A percentile compares a stretch with the other conserved stretches of the same genome.
phyloP scores from a whole-genome alignment of 257 asterid genomes.

The Lycium barbarum region DNA sequence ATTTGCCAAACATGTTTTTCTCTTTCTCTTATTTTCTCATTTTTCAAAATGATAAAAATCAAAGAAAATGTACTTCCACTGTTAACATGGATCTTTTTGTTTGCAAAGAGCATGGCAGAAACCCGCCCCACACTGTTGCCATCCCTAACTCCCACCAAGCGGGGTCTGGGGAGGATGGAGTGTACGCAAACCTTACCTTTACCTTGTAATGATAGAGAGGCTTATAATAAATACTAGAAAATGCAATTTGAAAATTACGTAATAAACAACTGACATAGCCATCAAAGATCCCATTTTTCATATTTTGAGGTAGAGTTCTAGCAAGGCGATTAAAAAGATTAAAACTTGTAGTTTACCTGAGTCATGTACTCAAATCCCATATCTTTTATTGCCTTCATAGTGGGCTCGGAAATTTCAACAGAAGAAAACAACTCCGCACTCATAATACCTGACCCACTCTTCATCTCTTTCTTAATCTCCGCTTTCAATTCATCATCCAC shows the following conservation, averaged over 20 bases:
- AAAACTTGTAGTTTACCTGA: conserved; percentile 58
- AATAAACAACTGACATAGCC: background rate
- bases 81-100: too few relatives aligned
- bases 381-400: conserved; percentile 78
- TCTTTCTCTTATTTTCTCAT: too few relatives aligned
- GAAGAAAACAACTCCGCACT: conserved; percentile 64
- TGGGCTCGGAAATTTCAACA: conserved; percentile 62
- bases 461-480: conserved; percentile 46
- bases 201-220: too few relatives aligned
- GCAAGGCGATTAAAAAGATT: background rate
- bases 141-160: too few relatives aligned
- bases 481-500: conserved; percentile 40
- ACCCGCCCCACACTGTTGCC: too few relatives aligned
- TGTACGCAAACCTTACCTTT: too few relatives aligned
- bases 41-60: too few relatives aligned
- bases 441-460: conserved; percentile 82
- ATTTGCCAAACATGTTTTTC: too few relatives aligned
- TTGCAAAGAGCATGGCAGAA: too few relatives aligned
- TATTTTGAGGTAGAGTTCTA: background rate
- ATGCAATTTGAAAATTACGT: background rate
- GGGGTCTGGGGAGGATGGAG: too few relatives aligned
- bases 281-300: background rate
- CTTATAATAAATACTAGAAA: background rate
- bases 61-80: too few relatives aligned
- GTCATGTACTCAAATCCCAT: conserved; percentile 83